Percentiles rank a stretch among this genome's conserved stretches.
phyloP scores from a whole-genome alignment of 805 yeast species.

The Candida coquimbonensis region DNA sequence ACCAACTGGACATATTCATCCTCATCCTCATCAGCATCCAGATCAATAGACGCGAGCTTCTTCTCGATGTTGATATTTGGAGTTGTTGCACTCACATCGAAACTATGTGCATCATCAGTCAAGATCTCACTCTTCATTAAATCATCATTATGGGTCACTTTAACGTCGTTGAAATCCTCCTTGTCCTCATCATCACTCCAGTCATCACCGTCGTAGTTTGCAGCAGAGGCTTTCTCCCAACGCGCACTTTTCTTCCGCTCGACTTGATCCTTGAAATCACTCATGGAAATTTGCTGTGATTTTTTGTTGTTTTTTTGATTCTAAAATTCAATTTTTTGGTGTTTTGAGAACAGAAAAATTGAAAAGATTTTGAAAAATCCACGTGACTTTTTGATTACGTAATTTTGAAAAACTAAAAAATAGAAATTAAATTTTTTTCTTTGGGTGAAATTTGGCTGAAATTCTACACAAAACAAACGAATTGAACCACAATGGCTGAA shows the following conservation, averaged over 20 bases:
- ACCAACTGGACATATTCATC: slow-evolving; percentile 9
- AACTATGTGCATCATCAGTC: slow-evolving; percentile 1
- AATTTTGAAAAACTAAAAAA: no score
- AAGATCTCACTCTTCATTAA: neutral
- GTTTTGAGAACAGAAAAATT: neutral
- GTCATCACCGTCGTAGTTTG: slow-evolving; percentile 35
- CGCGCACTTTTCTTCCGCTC: slow-evolving; percentile 33
- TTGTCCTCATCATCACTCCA: slow-evolving; percentile 25
- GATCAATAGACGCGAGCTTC: slow-evolving; percentile 3
- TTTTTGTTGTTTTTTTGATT: neutral
- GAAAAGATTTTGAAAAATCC: neutral
- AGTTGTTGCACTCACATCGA: neutral
- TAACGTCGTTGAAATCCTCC: slow-evolving; percentile 4
- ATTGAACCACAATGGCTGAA: slow-evolving; percentile 3
- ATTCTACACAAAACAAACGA: neutral
- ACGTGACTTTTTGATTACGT: neutral
- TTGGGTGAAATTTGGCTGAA: neutral
- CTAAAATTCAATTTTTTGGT: neutral
- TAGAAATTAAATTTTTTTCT: neutral
- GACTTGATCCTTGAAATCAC: slow-evolving; percentile 19
- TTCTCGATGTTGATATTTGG: slow-evolving; percentile 3
- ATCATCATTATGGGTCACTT: no score
- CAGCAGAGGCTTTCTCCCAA: slow-evolving; percentile 34
- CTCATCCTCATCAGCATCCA: neutral
- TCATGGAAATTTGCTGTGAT: neutral